A percentile compares a stretch with the other conserved stretches of the same genome.
phyloP scores from a whole-genome alignment of 768 basidiomycete species.

The Suillus subaureus region DNA sequence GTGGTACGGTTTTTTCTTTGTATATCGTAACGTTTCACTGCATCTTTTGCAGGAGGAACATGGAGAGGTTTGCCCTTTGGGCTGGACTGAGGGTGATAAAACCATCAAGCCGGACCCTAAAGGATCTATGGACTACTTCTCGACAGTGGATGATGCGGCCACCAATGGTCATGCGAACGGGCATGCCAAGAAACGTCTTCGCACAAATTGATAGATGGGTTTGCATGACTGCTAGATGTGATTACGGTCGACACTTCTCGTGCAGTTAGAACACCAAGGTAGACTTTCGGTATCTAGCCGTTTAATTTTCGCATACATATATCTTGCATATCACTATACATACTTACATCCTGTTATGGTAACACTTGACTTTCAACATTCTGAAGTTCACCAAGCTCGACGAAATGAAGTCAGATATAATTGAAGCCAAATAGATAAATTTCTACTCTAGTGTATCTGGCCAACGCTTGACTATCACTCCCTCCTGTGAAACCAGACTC shows the following conservation, averaged over 20 bases:
- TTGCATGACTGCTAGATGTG: neutral
- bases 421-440: neutral
- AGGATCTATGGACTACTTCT: slow-evolving; percentile 76
- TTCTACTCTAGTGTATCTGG: neutral
- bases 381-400: neutral
- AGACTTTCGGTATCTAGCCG: neutral
- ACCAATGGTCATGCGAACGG: slow-evolving; percentile 41
- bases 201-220: slow-evolving; percentile 43
- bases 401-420: neutral
- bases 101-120: slow-evolving; percentile 83
- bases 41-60: slow-evolving; percentile 63
- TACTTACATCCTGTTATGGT: neutral
- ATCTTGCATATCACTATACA: neutral
- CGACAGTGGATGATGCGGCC: slow-evolving; percentile 28
- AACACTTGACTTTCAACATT: neutral
- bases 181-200: slow-evolving; percentile 57
- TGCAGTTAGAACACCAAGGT: neutral
- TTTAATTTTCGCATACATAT: neutral
- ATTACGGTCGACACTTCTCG: neutral
- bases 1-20: slow-evolving; percentile 47
- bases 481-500: slow-evolving; percentile 33
- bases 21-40: slow-evolving; percentile 5
- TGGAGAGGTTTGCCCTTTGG: slow-evolving; percentile 92
- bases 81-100: slow-evolving; percentile 81
- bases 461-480: neutral